These are phyloP conservation scores for Nasturtium officinale DNA, from an alignment of 345 rosid species.

Conservation along the genomic window DNA sequence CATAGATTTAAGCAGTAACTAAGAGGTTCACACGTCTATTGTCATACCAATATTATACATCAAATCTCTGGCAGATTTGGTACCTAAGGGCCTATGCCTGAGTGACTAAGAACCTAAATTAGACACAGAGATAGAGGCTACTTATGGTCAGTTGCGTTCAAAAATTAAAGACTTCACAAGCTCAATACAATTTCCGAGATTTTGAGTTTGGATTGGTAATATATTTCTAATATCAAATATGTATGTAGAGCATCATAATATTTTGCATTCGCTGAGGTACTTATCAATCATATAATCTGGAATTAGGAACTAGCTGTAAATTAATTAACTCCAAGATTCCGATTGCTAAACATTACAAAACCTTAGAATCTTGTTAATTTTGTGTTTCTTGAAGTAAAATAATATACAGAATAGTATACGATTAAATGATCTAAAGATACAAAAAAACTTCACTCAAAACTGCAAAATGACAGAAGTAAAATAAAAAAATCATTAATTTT, in stretches of 20 bases:
- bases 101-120: conserved; percentile 11
- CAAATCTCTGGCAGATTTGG: not conserved
- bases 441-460: not conserved
- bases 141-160: not conserved
- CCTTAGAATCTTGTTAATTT: not conserved
- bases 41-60: conserved; percentile 21
- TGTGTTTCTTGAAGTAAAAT: too few species aligned
- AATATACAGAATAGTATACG: not conserved
- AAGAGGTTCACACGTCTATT: conserved; percentile 30
- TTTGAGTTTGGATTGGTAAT: not conserved
- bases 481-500: not conserved
- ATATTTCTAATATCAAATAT: too few species aligned
- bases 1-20: not conserved
- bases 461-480: not conserved
- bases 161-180: not conserved
- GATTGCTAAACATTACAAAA: conserved; percentile 1
- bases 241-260: not conserved
- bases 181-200: not conserved
- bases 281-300: not conserved
- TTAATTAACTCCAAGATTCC: not conserved
- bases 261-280: not conserved
- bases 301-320: not conserved
- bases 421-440: not conserved
- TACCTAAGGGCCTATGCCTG: conserved; percentile 26
- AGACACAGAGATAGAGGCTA: not conserved